Evolutionary conservation across 78 protist genomes (phyloP).

Genomic region (Monosiga brevicollis): DNA sequence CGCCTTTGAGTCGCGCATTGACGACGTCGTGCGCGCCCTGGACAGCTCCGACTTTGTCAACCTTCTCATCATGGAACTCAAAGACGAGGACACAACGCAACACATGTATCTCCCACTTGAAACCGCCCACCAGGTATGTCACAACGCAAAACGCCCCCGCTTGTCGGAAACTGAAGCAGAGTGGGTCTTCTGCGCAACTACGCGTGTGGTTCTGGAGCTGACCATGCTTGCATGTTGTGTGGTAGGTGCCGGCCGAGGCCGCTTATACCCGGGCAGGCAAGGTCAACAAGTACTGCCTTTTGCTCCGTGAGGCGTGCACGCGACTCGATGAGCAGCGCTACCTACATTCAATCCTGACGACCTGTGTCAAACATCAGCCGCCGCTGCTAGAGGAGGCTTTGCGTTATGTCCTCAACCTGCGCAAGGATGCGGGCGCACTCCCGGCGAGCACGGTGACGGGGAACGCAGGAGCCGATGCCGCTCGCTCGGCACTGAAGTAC

Average conservation of each 20-base stretch:
- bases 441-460: too few species aligned
- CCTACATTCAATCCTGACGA: not conserved
- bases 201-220: too few species aligned
- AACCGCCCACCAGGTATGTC: too few species aligned
- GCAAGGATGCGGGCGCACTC: too few species aligned
- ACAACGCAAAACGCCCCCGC: too few species aligned
- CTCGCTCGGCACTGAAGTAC: slow-evolving; percentile 50
- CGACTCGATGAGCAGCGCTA: not conserved
- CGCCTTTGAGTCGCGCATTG: slow-evolving; percentile 35
- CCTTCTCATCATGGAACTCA: slow-evolving; percentile 40
- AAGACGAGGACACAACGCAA: slow-evolving; percentile 42
- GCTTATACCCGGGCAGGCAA: not conserved
- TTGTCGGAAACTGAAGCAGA: too few species aligned
- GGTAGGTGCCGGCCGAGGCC: not conserved
- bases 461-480: too few species aligned
- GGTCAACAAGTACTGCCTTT: slow-evolving; percentile 33
- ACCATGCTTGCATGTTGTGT: not conserved
- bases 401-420: too few species aligned
- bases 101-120: slow-evolving; percentile 31
- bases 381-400: not conserved
- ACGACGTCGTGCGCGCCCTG: slow-evolving; percentile 32
- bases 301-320: not conserved
- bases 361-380: not conserved
- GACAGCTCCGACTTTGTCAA: slow-evolving; percentile 29
- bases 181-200: too few species aligned